These are phyloP conservation scores for Pichia deserticola DNA, from an alignment of 805 yeast species.

Conservation along the genomic window DNA sequence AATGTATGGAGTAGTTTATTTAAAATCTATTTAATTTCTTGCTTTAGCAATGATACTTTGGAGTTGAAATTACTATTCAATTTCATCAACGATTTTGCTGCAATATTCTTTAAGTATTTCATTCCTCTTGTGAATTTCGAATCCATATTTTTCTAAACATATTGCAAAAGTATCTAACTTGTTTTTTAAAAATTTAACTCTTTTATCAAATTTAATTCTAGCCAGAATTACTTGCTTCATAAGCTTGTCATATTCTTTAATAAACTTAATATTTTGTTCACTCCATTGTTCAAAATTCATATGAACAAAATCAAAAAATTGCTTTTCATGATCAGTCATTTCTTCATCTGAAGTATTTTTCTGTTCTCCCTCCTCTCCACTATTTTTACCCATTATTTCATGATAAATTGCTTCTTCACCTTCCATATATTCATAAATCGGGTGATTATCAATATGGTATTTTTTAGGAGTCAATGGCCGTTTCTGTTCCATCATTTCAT, in stretches of 20 bases:
- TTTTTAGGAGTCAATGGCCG: slow-evolving; percentile 9
- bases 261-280: slow-evolving; percentile 27
- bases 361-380: too few species aligned
- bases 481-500: neutral
- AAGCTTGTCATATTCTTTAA: slow-evolving; percentile 28
- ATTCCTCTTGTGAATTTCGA: slow-evolving; percentile 31
- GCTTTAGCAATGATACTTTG: too few species aligned
- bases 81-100: slow-evolving; percentile 29
- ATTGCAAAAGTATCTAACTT: slow-evolving; percentile 17
- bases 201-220: slow-evolving; percentile 34
- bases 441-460: slow-evolving; percentile 9
- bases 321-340: slow-evolving; percentile 12
- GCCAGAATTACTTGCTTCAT: slow-evolving; percentile 29
- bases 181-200: slow-evolving; percentile 23
- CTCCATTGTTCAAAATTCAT: slow-evolving; percentile 30
- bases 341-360: neutral
- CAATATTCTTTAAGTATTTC: slow-evolving; percentile 38
- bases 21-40: too few species aligned
- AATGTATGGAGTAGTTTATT: too few species aligned
- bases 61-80: slow-evolving; percentile 4
- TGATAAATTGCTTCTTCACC: slow-evolving; percentile 12
- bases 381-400: slow-evolving; percentile 8
- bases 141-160: slow-evolving; percentile 17
- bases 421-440: slow-evolving; percentile 12
- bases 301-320: slow-evolving; percentile 13